Base-by-base conservation (phyloP, 495 filamentous ascomycete genomes). In the Parmelia sp. region DNA sequence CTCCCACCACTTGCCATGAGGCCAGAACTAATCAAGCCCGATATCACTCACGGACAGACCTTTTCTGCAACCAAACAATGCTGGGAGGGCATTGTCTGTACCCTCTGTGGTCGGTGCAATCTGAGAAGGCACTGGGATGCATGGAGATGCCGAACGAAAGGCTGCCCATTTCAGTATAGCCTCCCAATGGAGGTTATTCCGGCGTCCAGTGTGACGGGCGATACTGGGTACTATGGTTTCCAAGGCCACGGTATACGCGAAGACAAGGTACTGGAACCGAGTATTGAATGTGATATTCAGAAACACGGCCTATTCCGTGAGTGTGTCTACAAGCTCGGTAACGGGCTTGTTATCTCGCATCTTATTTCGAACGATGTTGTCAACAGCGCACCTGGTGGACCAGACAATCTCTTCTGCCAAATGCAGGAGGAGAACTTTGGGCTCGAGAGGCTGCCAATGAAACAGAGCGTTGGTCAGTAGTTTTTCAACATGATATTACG, bases 31-130 rank as follows among this genome's bases (percentile, higher is more conserved):
- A 67, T 86, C 4, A 57, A 70, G 3, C 78, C 84, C 1, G 42
- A 71, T n/a, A 57, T 65, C 25, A 70, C 72, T n/a, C 31, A 70
- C 6, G 68, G 72, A 53, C 57, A 66, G 4, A 74, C 76, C 17
- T 58, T 74, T 39, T 70, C 70, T 58, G 70, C 71, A 5, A 72
- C 72, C 29, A 72, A 75, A 4, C 71, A 75, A 27, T 72, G 74
- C 19, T 84, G 81, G 81, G 79, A 78, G 62, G 91, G 90, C 0
- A 85, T 94, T 59, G 86, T 90, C 1, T 96, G 91, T 66, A 86
- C 84, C 0, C 62, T 72, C n/a, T 96, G 91, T 68, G 73, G 76
- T 0, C 80, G 84, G 39, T 90, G 90, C 69, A 84, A 79, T 42
- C 77, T 83, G 4, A 79, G 90, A 12, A 72, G 78, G 19, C 70